Evolutionary conservation across 129 eudicot genomes (phyloP).

Genomic region (Cynara cardunculus): DNA sequence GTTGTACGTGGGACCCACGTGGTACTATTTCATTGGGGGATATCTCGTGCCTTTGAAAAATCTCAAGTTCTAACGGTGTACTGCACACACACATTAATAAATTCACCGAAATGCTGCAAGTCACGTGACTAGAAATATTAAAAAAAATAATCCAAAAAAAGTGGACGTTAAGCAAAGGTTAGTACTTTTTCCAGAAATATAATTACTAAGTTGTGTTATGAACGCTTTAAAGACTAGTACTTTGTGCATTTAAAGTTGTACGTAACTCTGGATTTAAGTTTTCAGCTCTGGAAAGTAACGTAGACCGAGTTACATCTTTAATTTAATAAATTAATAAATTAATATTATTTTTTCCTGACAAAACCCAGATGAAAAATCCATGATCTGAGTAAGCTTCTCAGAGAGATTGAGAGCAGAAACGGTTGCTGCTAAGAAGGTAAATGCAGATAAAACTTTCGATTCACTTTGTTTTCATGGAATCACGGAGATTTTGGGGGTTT

Average conservation of each 20-base stretch:
- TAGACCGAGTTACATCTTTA: not conserved
- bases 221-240: not conserved
- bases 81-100: constrained; percentile 28
- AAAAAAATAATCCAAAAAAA: constrained; percentile 14
- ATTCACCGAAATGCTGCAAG: constrained; percentile 30
- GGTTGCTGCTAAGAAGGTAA: constrained; percentile 32
- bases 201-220: not conserved
- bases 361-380: constrained; percentile 25
- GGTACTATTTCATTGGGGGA: constrained; percentile 1
- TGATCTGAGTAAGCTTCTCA: constrained; percentile 18
- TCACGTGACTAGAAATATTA: constrained; percentile 26
- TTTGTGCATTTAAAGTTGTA: not conserved
- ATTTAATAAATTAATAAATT: not conserved
- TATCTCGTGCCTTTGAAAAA: constrained; percentile 32
- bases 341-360: constrained; percentile 3
- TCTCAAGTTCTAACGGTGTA: constrained; percentile 29
- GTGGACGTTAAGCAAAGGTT: constrained; percentile 32
- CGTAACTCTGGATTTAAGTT: not conserved
- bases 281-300: not conserved
- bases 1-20: constrained; percentile 19
- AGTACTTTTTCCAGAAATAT: not conserved
- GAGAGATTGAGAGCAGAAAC: constrained; percentile 12
- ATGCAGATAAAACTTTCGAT: not conserved
- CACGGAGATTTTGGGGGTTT: constrained; percentile 40
- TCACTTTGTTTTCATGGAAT: constrained; percentile 7